Conservation (phyloP, 768 basidiomycete genomes). For the Hypsizygus marmoreus region DNA sequence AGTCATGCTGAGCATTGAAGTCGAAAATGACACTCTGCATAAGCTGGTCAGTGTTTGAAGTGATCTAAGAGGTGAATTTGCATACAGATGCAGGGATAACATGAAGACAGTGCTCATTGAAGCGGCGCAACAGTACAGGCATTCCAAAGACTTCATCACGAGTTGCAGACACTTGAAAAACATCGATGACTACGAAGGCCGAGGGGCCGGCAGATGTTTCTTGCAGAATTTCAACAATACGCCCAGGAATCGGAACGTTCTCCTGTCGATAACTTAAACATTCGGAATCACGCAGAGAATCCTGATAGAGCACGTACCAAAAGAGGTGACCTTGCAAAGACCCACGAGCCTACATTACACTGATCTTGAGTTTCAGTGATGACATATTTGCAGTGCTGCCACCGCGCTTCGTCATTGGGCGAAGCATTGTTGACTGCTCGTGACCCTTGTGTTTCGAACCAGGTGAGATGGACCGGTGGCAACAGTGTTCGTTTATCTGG, state of each 20-base stretch:
- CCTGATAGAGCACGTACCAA: conserved; percentile 5
- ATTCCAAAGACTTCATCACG: conserved; percentile 23
- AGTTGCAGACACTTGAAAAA: conserved; percentile 17
- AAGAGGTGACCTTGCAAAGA: conserved; percentile 22
- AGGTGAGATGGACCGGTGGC: conserved; percentile 1
- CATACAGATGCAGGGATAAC: conserved; percentile 18
- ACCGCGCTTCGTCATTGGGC: conserved; percentile 4
- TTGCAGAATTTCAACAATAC: conserved; percentile 21
- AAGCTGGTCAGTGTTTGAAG: neutral
- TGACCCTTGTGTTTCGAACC: conserved; percentile 13
- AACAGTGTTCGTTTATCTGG: neutral
- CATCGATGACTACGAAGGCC: conserved; percentile 15
- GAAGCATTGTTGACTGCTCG: conserved; percentile 13
- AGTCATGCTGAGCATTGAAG: conserved; percentile 19
- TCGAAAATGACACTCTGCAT: conserved; percentile 16
- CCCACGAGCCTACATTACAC: conserved; percentile 24
- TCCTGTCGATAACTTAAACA: conserved; percentile 4
- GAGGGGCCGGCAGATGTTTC: neutral
- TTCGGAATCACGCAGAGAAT: neutral
- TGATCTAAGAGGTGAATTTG: conserved; percentile 1
- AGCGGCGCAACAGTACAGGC: conserved; percentile 19
- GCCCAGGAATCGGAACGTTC: conserved; percentile 13
- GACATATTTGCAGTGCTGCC: conserved; percentile 17
- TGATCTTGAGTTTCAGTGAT: conserved; percentile 19
- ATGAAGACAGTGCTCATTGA: conserved; percentile 6